Conservation (phyloP, 345 rosid species). For the Cardiospermum halicacabum region DNA sequence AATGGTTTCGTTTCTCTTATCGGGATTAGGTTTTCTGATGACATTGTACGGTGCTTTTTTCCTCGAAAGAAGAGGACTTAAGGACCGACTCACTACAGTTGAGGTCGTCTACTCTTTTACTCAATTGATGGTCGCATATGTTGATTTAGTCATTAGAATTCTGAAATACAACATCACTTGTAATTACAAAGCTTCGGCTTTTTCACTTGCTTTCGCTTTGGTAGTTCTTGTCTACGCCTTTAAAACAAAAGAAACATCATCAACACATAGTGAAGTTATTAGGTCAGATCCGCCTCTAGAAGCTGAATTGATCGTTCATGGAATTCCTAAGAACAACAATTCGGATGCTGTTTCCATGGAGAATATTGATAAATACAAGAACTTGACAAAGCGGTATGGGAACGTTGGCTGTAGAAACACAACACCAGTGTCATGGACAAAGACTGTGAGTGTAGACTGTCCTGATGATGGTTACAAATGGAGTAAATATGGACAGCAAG, state of each 20-base stretch:
- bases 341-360: too few species aligned
- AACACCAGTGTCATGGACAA: too few species aligned
- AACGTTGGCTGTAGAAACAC: too few species aligned
- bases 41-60: background rate
- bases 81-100: background rate
- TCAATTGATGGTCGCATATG: background rate
- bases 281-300: background rate
- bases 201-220: background rate
- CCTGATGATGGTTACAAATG: too few species aligned
- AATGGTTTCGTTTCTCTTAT: background rate
- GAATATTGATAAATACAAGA: too few species aligned
- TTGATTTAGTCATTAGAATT: background rate
- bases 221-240: background rate
- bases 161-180: background rate
- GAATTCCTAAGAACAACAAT: conserved; percentile 18
- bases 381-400: too few species aligned
- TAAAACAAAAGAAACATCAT: background rate
- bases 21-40: background rate
- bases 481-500: too few species aligned
- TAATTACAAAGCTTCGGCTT: background rate
- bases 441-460: too few species aligned
- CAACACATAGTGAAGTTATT: too few species aligned
- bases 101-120: background rate
- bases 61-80: background rate
- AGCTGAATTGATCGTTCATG: conserved; percentile 32